Conservation (phyloP, 768 basidiomycete species). For the Hygrocybe punicea region DNA sequence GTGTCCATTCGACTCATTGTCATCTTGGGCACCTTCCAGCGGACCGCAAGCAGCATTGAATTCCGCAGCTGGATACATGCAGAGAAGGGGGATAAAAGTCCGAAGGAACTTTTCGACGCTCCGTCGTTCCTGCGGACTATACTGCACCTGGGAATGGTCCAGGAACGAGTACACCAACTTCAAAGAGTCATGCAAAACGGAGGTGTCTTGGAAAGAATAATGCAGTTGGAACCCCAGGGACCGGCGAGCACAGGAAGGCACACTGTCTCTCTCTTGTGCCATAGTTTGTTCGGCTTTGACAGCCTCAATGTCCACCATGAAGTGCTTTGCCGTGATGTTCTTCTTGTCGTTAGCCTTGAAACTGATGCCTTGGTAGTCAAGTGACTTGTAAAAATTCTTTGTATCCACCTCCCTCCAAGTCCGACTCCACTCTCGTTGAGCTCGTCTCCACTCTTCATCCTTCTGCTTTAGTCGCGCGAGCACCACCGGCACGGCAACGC, state of each 20-base stretch:
- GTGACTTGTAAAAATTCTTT: conserved; percentile 96
- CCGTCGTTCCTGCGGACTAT: conserved; percentile 68
- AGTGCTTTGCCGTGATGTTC: conserved; percentile 77
- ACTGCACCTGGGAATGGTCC: conserved; percentile 64
- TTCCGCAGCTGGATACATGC: conserved; percentile 63
- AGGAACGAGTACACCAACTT: conserved; percentile 90
- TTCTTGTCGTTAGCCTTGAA: conserved; percentile 98
- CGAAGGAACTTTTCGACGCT: conserved; percentile 59
- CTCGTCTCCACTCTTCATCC: conserved; percentile 95
- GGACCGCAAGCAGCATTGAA: conserved; percentile 63
- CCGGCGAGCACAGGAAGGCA: conserved; percentile 27
- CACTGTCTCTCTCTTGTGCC: background rate
- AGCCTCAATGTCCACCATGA: conserved; percentile 75
- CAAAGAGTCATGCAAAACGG: conserved; percentile 76
- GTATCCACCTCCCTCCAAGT: conserved; percentile 97
- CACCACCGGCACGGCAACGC: conserved; percentile 87
- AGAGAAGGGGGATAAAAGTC: conserved; percentile 62
- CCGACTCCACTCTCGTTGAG: conserved; percentile 91
- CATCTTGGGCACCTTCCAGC: conserved; percentile 40
- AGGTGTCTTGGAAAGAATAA: conserved; percentile 42
- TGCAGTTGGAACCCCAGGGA: conserved; percentile 66
- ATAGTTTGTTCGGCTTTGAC: conserved; percentile 56
- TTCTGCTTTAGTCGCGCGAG: conserved; percentile 85
- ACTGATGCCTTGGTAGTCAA: conserved; percentile 92
- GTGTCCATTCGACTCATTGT: conserved; percentile 33